Evolutionary conservation across 2,329 filamentous ascomycete species (phyloP).

Genomic region (Neonectria faginata): DNA sequence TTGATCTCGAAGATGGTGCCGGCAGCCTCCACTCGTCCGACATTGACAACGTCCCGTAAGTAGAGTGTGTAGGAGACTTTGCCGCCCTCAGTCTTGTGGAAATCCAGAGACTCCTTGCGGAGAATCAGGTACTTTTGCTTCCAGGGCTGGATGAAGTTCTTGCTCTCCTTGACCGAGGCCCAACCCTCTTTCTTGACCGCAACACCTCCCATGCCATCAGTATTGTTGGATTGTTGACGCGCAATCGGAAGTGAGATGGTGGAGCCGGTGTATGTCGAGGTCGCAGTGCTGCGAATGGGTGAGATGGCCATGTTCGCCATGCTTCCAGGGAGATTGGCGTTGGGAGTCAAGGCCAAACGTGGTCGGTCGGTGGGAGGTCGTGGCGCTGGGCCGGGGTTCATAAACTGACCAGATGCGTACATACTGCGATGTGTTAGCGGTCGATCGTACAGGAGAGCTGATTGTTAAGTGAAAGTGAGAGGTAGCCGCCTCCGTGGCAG

Average conservation of each 20-base stretch:
- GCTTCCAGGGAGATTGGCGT: constrained; percentile 78
- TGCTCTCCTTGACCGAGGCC: constrained; percentile 91
- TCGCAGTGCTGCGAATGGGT: constrained; percentile 73
- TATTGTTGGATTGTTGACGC: constrained; percentile 70
- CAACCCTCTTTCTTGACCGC: constrained; percentile 84
- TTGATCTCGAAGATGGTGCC: constrained; percentile 96
- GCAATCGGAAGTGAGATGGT: constrained; percentile 79
- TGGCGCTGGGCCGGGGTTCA: constrained; percentile 96
- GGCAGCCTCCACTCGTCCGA: constrained; percentile 90
- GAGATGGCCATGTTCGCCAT: constrained; percentile 84
- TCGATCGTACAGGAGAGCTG: constrained; percentile 8
- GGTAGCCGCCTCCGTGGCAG: constrained; percentile 12
- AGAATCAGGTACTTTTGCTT: constrained; percentile 93
- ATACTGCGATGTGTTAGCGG: constrained; percentile 55
- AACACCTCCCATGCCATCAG: constrained; percentile 74
- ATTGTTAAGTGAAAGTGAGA: background rate
- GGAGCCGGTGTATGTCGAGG: constrained; percentile 58
- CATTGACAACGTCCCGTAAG: constrained; percentile 88
- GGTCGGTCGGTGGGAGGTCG: constrained; percentile 87
- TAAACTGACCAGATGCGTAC: constrained; percentile 78
- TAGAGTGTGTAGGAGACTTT: constrained; percentile 89
- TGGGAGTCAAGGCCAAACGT: constrained; percentile 82
- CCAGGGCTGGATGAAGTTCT: constrained; percentile 85
- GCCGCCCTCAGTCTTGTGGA: constrained; percentile 89
- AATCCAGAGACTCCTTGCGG: constrained; percentile 92